Percentiles rank a stretch among this genome's conserved stretches.
These are phyloP conservation scores for Fusarium tricinctum DNA, from an alignment of 2,329 filamentous ascomycete genomes.

Conservation along the genomic window DNA sequence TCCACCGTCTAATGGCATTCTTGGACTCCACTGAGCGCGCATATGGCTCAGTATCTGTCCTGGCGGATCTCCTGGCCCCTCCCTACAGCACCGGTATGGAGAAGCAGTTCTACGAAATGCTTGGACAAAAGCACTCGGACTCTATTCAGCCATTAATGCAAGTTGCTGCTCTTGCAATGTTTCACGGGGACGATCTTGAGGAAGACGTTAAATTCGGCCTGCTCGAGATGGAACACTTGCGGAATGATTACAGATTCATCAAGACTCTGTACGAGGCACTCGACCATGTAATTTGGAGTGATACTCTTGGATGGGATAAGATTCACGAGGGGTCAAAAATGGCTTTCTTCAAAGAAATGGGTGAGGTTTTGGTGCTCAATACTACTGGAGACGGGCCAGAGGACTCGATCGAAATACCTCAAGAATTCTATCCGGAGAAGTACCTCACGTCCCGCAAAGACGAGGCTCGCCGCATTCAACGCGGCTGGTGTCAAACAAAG, in stretches of 20 bases:
- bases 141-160: constrained; percentile 53
- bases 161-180: constrained; percentile 49
- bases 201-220: constrained; percentile 58
- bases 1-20: constrained; percentile 74
- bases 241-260: constrained; percentile 56
- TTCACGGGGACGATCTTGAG: constrained; percentile 52
- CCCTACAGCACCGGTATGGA: constrained; percentile 54
- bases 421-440: constrained; percentile 67
- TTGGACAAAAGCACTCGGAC: constrained; percentile 52
- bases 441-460: constrained; percentile 63
- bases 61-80: constrained; percentile 57
- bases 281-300: constrained; percentile 64
- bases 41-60: constrained; percentile 68
- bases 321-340: constrained; percentile 57
- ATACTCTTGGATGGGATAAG: constrained; percentile 56
- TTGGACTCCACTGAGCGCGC: constrained; percentile 71
- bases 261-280: constrained; percentile 63
- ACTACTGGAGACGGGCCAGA: constrained; percentile 59
- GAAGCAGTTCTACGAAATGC: constrained; percentile 61
- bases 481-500: constrained; percentile 54
- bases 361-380: constrained; percentile 65
- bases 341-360: constrained; percentile 61
- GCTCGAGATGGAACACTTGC: constrained; percentile 58
- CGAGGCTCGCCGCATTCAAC: constrained; percentile 62
- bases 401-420: constrained; percentile 64